A percentile compares a stretch with the other conserved stretches of the same genome.
These are phyloP conservation scores for Linnemannia schmuckeri DNA, from an alignment of 192 early-diverging fungal species.

Conservation along the genomic window DNA sequence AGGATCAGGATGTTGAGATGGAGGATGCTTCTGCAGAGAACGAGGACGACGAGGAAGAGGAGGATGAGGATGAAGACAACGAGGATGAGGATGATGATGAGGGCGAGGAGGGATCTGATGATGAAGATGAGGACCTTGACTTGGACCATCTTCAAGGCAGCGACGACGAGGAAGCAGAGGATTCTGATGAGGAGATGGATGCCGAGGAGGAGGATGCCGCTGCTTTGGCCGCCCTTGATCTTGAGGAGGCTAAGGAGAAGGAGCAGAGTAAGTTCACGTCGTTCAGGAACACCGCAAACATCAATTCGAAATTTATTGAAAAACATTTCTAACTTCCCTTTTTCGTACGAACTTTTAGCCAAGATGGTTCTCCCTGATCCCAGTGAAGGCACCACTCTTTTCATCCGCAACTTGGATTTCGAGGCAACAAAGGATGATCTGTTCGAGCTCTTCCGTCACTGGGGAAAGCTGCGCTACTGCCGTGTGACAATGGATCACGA, in stretches of 20 bases:
- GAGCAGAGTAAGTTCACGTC: slow-evolving; percentile 29
- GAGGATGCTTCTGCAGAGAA: slow-evolving; percentile 51
- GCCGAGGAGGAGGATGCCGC: slow-evolving; percentile 47
- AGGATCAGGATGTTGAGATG: slow-evolving; percentile 58
- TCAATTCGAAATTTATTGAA: background rate
- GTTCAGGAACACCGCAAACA: background rate
- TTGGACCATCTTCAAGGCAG: slow-evolving; percentile 51
- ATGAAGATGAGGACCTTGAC: slow-evolving; percentile 55
- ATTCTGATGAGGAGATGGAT: slow-evolving; percentile 41
- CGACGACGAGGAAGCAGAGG: slow-evolving; percentile 56
- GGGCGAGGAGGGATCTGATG: slow-evolving; percentile 30
- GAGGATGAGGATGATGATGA: slow-evolving; percentile 68
- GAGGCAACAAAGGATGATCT: slow-evolving; percentile 90
- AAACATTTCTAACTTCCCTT: background rate
- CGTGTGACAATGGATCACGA: slow-evolving; percentile 85
- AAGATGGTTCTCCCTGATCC: slow-evolving; percentile 53
- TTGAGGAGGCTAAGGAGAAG: slow-evolving; percentile 51
- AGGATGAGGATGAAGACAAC: slow-evolving; percentile 48
- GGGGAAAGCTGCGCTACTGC: slow-evolving; percentile 85
- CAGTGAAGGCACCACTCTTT: slow-evolving; percentile 85
- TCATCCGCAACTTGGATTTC: slow-evolving; percentile 93
- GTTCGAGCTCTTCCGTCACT: slow-evolving; percentile 68
- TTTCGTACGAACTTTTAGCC: slow-evolving; percentile 3
- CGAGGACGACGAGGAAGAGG: slow-evolving; percentile 54
- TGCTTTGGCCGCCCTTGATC: slow-evolving; percentile 32